These are phyloP conservation scores for Penicillium psychrosexuale DNA, from an alignment of 2,329 filamentous ascomycete species.

Conservation along the genomic window DNA sequence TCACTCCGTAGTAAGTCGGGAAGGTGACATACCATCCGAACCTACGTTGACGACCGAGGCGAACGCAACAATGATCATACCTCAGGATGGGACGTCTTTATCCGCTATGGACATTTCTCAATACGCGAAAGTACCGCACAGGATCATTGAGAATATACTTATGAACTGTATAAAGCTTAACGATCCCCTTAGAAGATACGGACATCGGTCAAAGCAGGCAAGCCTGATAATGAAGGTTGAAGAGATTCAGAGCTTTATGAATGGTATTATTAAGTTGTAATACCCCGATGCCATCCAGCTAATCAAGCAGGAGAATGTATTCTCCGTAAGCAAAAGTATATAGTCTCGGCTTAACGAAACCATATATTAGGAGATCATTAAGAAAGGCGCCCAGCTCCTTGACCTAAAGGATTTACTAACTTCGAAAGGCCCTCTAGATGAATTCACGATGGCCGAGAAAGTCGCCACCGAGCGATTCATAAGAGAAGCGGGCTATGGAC, in stretches of 20 bases:
- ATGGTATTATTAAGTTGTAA: conserved; percentile 6
- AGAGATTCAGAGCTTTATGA: conserved; percentile 6
- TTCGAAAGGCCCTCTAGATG: conserved; percentile 14
- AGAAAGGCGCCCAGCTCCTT: conserved; percentile 14
- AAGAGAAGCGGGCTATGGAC: conserved; percentile 13
- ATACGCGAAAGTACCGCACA: neutral
- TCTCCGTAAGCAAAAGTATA: conserved; percentile 6
- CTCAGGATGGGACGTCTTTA: neutral
- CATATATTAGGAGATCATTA: conserved; percentile 14
- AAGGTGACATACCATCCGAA: neutral
- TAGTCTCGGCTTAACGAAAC: conserved; percentile 15
- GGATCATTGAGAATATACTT: neutral
- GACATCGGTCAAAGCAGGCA: neutral
- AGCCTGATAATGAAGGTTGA: conserved; percentile 6
- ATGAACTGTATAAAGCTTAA: neutral
- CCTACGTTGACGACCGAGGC: neutral
- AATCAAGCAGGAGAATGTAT: conserved; percentile 11
- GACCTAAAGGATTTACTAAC: conserved; percentile 11
- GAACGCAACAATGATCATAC: neutral
- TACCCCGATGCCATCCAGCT: conserved; percentile 8
- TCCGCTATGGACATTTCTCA: neutral
- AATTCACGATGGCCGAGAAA: conserved; percentile 19
- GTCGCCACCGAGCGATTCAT: conserved; percentile 17
- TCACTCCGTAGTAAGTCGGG: neutral
- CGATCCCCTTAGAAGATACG: neutral